Evolutionary conservation across 1,139 yeast genomes (phyloP), one percentile per base, ranked within the genome.

Genomic region (Taphrina sp.): DNA sequence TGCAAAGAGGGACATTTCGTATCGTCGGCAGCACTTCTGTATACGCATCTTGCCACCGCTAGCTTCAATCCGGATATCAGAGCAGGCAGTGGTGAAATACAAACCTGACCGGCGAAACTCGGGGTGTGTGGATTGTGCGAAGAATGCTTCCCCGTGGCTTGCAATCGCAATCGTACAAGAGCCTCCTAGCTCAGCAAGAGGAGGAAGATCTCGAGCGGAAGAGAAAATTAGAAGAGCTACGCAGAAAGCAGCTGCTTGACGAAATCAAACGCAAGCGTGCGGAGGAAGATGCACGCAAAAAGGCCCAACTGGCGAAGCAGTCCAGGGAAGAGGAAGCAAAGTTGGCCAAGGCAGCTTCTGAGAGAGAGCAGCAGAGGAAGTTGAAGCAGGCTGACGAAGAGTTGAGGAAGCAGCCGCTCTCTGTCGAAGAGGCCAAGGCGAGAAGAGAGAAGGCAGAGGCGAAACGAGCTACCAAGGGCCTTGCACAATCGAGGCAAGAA

Each of bases 341-440:
- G 38, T 33, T 38, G 22, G 47, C 53, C 8, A 52, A 51, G 24
- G 33, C 29, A 16, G 38, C 24, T 28, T 37, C 35, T n/a, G 44
- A 43, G 16, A 26, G 31, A 3, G 45, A 36, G 31, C 43, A 36
- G 19, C 37, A 20, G 37, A 45, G 29, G 26, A 26, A 38, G 24
- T n/a, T 17, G 3, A 28, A 28, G 17, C 19, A 35, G 29, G 31
- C 16, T 2, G 34, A 47, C 12, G 36, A 22, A 34, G 41, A 24
- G 8, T 42, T 35, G 14, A 37, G 52, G 14, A 41, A 39, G 31
- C 20, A 31, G n/a, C 58, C 58, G 14, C 29, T 56, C 16, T 35
- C 56, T 5, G 49, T 39, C 3, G 49, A 34, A 1, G 58, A 56
- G n/a, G 58, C 58, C 14, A 20, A 29, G n/a, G 42, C n/a, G 23